phyloP scores from a whole-genome alignment of 106 monocot genomes.

The Phalaenopsis aphrodite region DNA sequence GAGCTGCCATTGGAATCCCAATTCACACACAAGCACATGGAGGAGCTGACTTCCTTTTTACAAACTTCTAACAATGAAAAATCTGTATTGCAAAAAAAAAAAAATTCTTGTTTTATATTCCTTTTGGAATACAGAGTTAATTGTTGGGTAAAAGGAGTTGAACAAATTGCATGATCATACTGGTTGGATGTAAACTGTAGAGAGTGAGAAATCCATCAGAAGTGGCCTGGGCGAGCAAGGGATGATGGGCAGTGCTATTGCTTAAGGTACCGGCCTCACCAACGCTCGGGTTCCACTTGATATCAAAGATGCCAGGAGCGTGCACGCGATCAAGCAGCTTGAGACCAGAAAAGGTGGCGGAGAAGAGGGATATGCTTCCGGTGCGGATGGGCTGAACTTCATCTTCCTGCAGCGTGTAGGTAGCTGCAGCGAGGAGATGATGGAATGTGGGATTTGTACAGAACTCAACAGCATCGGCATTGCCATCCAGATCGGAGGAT shows the following conservation, averaged over 20 bases:
- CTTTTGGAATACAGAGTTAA: too few species aligned
- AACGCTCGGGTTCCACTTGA: constrained; percentile 42
- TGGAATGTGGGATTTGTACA: constrained; percentile 39
- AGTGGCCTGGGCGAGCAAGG: constrained; percentile 37
- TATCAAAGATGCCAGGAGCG: constrained; percentile 49
- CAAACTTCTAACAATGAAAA: constrained; percentile 30
- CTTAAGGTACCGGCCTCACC: background rate
- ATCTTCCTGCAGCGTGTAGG: constrained; percentile 54
- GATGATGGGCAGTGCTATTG: constrained; percentile 2
- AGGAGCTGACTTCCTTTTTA: constrained; percentile 40
- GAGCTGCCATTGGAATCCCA: constrained; percentile 42
- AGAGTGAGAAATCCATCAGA: constrained; percentile 54
- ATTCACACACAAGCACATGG: constrained; percentile 85
- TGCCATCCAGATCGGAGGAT: constrained; percentile 49
- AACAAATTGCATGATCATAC: constrained; percentile 4
- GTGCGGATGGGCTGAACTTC: constrained; percentile 24
- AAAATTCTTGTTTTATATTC: background rate
- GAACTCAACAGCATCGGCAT: constrained; percentile 83
- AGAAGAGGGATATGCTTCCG: constrained; percentile 58
- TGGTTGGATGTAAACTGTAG: constrained; percentile 20
- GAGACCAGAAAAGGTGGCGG: constrained; percentile 19
- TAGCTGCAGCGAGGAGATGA: constrained; percentile 47
- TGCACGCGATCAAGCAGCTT: constrained; percentile 27
- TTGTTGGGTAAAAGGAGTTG: too few species aligned
- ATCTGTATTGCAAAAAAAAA: constrained; percentile 24